A percentile compares a stretch with the other conserved stretches of the same genome.
Evolutionary conservation across 192 early-diverging fungal species (phyloP).

Genomic region (Coemansia sp.): DNA sequence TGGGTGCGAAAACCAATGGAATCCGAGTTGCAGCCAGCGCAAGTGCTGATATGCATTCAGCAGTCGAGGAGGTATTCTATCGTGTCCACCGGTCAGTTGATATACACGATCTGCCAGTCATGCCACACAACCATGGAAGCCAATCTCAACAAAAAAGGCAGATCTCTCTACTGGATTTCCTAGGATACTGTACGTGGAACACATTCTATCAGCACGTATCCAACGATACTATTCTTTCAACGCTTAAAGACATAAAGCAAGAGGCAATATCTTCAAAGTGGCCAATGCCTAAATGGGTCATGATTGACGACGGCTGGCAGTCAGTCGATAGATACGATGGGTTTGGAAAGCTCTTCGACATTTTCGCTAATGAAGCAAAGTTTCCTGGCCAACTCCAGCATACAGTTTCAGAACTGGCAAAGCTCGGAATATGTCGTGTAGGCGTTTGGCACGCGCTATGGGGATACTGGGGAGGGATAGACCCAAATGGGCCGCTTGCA

Average conservation of each 20-base stretch:
- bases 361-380: conserved; percentile 36
- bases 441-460: conserved; percentile 63
- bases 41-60: conserved; percentile 18
- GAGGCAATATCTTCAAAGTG: background rate
- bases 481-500: conserved; percentile 29
- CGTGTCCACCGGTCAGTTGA: conserved; percentile 21
- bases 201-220: conserved; percentile 40
- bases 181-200: conserved; percentile 52
- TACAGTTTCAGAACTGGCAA: conserved; percentile 16
- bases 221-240: conserved; percentile 13
- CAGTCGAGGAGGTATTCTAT: conserved; percentile 20
- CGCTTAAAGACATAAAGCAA: conserved; percentile 13
- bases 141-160: background rate
- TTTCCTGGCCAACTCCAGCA: conserved; percentile 54
- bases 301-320: conserved; percentile 64
- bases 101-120: background rate
- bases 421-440: conserved; percentile 39
- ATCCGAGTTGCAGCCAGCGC: conserved; percentile 32
- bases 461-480: conserved; percentile 63
- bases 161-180: conserved; percentile 3
- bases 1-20: background rate
- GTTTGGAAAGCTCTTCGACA: conserved; percentile 29
- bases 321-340: conserved; percentile 13
- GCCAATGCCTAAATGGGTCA: conserved; percentile 34
- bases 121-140: background rate